phyloP scores from a whole-genome alignment of 257 asterid genomes.

The Misopates orontium region DNA sequence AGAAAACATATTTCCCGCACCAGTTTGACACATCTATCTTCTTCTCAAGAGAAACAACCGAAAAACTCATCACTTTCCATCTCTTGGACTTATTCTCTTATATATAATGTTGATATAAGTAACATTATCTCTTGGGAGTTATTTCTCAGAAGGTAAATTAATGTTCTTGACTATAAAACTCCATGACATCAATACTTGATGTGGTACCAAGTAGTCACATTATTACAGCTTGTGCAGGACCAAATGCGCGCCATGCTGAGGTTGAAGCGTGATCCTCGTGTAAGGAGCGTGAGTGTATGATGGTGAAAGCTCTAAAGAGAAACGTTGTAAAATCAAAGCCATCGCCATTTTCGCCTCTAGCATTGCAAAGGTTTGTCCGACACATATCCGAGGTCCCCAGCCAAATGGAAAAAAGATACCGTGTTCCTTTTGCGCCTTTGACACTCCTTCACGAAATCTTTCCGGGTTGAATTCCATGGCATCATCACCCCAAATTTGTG shows the following conservation, averaged over 20 bases:
- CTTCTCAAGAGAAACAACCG: no score
- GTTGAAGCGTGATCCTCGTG: conserved; percentile 10
- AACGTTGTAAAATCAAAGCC: conserved; percentile 7
- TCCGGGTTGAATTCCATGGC: conserved; percentile 18
- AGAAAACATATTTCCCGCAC: no score
- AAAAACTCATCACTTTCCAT: no score
- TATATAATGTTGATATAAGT: no score
- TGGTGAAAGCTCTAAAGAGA: conserved; percentile 8
- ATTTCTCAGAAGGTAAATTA: no score
- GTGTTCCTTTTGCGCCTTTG: conserved; percentile 15
- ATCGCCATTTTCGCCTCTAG: conserved; percentile 15
- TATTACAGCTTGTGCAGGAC: conserved; percentile 13
- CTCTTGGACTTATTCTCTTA: no score
- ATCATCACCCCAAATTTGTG: conserved; percentile 6
- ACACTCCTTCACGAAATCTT: conserved; percentile 7
- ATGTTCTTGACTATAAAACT: no score
- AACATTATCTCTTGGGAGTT: no score
- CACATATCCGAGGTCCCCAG: conserved; percentile 18
- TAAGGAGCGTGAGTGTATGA: conserved; percentile 10
- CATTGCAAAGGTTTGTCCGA: conserved; percentile 11
- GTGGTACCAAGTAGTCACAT: not conserved
- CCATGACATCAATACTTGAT: no score
- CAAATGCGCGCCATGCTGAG: conserved; percentile 17
- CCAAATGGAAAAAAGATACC: conserved; percentile 18
- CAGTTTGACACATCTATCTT: no score